These are phyloP conservation scores for Cladobotryum protrusum DNA, from an alignment of 2,329 filamentous ascomycete species.

Conservation along the genomic window DNA sequence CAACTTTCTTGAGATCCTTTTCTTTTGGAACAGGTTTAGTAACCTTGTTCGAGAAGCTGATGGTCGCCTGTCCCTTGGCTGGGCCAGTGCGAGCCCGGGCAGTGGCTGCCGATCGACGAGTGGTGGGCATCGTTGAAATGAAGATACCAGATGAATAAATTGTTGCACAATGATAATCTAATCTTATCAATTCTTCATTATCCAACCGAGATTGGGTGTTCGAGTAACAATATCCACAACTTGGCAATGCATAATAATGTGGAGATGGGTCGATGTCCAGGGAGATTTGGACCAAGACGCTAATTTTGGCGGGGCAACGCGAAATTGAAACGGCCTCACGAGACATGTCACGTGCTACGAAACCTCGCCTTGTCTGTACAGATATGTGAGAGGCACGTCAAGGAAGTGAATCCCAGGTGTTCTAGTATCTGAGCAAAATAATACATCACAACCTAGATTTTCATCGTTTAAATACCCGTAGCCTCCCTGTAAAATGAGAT, in stretches of 20 bases:
- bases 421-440: neutral
- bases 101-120: conserved; percentile 41
- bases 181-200: neutral
- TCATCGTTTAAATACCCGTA: conserved; percentile 50
- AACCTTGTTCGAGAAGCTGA: conserved; percentile 52
- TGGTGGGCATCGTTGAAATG: conserved; percentile 38
- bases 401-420: neutral
- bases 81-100: conserved; percentile 29
- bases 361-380: too few species aligned
- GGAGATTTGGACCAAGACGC: conserved; percentile 3
- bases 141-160: neutral
- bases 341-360: conserved; percentile 23
- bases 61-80: conserved; percentile 46
- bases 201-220: too few species aligned
- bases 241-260: neutral
- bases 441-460: too few species aligned
- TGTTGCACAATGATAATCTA: neutral
- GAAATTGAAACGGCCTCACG: conserved; percentile 43
- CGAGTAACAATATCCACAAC: too few species aligned
- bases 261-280: conserved; percentile 1
- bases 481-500: conserved; percentile 82
- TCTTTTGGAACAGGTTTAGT: conserved; percentile 48
- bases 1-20: conserved; percentile 36
- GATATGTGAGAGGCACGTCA: too few species aligned
- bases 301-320: conserved; percentile 50